Base-by-base conservation (phyloP, 2,329 filamentous ascomycete genomes). In the Penicillium freii region DNA sequence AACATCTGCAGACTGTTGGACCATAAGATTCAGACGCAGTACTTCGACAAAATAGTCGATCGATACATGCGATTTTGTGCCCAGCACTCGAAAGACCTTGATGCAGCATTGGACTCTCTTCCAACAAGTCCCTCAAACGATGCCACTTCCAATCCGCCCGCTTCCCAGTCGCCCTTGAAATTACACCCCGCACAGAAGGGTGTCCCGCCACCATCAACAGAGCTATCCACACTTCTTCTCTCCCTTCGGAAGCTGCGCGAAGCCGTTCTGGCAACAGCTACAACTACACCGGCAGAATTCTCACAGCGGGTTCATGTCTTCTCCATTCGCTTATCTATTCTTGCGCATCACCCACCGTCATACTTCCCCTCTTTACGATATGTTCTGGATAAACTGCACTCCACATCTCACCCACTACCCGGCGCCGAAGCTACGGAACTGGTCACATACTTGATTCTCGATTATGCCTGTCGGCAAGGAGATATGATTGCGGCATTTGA, bases 191-290 rank as follows among this genome's bases (percentile, higher is more conserved):
- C 65, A 36, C 66, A 62, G 36, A 62, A 65, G 49, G 59, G 43
- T 66, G 56, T 73, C 64, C 64, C 73, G 42, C 71, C 77, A 27
- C 79, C 82, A 56, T 82, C 83, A 13, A 83, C 85, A 63, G 86
- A 89, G 62, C 82, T 97, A 31, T 83, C 87, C 2, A 85, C 84
- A 21, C 86, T 97, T 51, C 81, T 97, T 53, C 84, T 90, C 67
- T 90, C 93, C 3, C 87, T 97, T 71, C 87, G 94, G 61, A 97
- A 97, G 73, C 84, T 99, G 33, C 87, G 94, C 56, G 94, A 99
- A 78, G 92, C 88, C 25, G 87, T 97, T 47, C 85, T 96, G 3
- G 90, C 76, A 56, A 76, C 75, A n/a, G 69, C 90, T 13, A 87
- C 89, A 9, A 85, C 86, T 52, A 86, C 92, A 21, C 79, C 82